Conservation (phyloP, 2,329 filamentous ascomycete genomes). For the Sclerotinia glacialis region DNA sequence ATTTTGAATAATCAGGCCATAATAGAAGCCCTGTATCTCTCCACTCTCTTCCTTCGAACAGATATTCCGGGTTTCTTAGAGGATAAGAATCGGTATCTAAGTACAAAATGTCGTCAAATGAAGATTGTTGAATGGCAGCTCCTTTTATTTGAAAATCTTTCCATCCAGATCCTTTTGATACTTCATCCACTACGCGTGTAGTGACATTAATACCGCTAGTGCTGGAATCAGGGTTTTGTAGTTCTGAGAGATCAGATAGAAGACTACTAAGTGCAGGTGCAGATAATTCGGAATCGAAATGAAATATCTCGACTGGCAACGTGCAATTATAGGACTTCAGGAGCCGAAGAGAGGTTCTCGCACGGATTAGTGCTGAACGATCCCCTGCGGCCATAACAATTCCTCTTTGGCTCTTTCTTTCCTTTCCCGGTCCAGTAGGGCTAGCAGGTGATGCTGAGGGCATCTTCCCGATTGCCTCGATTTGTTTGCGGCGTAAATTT, state of each 20-base stretch:
- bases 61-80: constrained; percentile 26
- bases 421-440: neutral
- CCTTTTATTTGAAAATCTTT: constrained; percentile 31
- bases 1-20: constrained; percentile 30
- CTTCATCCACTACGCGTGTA: constrained; percentile 22
- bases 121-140: constrained; percentile 30
- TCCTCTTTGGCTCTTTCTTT: constrained; percentile 23
- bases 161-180: constrained; percentile 28
- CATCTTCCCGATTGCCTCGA: constrained; percentile 11
- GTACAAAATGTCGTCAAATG: constrained; percentile 29
- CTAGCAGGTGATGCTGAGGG: neutral
- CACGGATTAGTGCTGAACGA: constrained; percentile 22
- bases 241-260: neutral
- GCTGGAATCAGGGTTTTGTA: neutral
- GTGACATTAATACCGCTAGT: constrained; percentile 21
- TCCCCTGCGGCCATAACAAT: constrained; percentile 32
- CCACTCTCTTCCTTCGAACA: constrained; percentile 27
- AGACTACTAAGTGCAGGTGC: neutral
- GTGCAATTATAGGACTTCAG: constrained; percentile 30
- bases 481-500: constrained; percentile 21
- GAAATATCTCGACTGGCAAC: constrained; percentile 30
- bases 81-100: constrained; percentile 29
- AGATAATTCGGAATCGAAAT: constrained; percentile 27
- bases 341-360: constrained; percentile 27
- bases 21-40: constrained; percentile 28